Evolutionary conservation across 139 green algal species (phyloP), one percentile per base, ranked within the genome.

Genomic region (Picochlorum sp.): DNA sequence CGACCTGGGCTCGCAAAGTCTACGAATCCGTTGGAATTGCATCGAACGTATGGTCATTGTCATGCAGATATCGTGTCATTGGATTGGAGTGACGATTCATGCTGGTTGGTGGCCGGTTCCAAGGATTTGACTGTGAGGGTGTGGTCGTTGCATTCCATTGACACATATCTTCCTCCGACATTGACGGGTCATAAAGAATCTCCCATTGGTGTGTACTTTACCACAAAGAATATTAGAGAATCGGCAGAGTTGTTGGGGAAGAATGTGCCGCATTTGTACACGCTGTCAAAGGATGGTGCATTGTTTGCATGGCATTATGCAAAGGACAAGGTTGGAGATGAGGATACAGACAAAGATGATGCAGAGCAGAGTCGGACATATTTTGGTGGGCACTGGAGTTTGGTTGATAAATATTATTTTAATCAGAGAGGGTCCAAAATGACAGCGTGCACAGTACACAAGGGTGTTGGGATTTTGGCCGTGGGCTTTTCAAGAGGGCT

Each of bases 1-100:
- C 74, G 81, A 3, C 92, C 94, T 6, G 76, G 78, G 13, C 71
- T 83, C 34, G 69, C 73, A 13, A 97, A 97, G 82, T 74, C 81
- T 37, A 75, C 94, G 64, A 71, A 83, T 9, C 92, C 94, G 14
- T 90, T 98, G 80, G 77, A 86, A 70, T 84, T 97, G 58, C 83
- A 95, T 76, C 78, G 90, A 69, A 92, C 85, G 7, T 97, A 92
- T 58, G 86, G 86, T 26, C 80, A 88, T 45, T 90, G 77, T 65
- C 78, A 94, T 68, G 79, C 79, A 8, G 80, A 90, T 61, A 84
- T 98, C 46, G 85, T 88, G n/a, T 74, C 77, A 54, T 47, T 99
- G 10, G 88, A 89, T 64, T 99, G 93, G 93, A 84, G 58, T 13
- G 49, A 66, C 8, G 84, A 95, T 78, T 75, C 56, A 1, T 56